phyloP scores from a whole-genome alignment of 2,329 filamentous ascomycete genomes.

The Pestalotiopsis sp. region DNA sequence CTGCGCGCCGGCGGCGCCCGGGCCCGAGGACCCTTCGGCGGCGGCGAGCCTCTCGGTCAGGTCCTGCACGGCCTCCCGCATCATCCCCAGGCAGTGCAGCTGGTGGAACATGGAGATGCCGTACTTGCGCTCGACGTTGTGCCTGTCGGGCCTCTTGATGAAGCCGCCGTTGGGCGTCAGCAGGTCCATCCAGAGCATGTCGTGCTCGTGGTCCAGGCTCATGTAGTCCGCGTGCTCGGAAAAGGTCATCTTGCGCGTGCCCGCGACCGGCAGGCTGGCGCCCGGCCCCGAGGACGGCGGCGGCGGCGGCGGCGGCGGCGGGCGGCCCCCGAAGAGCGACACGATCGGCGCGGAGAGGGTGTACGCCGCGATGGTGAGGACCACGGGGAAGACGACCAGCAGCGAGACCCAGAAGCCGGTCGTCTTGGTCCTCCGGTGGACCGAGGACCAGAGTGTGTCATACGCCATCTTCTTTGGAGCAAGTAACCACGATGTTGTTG shows the following conservation, averaged over 20 bases:
- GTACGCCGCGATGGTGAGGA: background rate
- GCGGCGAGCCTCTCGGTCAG: constrained; percentile 5
- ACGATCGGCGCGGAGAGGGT: background rate
- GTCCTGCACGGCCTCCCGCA: background rate
- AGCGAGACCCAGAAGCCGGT: background rate
- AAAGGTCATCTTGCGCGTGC: background rate
- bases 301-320: background rate
- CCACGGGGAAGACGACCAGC: background rate
- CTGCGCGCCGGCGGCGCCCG: background rate
- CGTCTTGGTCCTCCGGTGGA: background rate
- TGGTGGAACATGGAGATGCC: constrained; percentile 8
- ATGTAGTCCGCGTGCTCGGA: constrained; percentile 6
- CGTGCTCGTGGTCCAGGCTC: background rate
- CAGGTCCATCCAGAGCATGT: constrained; percentile 1
- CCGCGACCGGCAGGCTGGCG: background rate
- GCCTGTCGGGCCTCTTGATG: background rate
- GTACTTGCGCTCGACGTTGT: background rate
- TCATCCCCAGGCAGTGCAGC: constrained; percentile 1
- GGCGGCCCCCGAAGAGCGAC: background rate
- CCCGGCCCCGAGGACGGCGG: background rate
- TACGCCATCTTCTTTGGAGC: background rate
- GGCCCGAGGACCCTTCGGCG: background rate
- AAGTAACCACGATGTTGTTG: no score
- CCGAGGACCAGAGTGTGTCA: background rate
- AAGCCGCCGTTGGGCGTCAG: constrained; percentile 3